phyloP scores from a whole-genome alignment of 2,329 filamentous ascomycete genomes.

The Tolypocladium cylindrosporum region DNA sequence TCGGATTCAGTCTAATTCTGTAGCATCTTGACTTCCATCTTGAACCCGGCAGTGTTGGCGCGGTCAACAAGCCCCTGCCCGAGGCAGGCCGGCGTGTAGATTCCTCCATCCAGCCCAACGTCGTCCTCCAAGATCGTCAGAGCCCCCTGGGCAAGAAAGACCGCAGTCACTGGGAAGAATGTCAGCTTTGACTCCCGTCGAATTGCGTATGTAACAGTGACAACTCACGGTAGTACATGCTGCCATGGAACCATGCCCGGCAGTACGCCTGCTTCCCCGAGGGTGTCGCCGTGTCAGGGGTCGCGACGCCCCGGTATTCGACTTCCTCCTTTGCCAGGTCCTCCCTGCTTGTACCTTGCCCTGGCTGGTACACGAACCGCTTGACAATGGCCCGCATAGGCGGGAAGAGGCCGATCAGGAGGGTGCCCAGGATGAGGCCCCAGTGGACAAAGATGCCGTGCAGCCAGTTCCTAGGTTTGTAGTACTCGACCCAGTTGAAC shows the following conservation, averaged over 20 bases:
- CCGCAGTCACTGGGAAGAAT: constrained; percentile 46
- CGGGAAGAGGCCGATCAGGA: constrained; percentile 34
- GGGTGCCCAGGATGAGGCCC: constrained; percentile 28
- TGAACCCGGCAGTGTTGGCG: constrained; percentile 50
- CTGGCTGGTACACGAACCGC: constrained; percentile 39
- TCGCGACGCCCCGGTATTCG: constrained; percentile 54
- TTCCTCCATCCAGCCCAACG: constrained; percentile 50
- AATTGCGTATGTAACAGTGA: not conserved
- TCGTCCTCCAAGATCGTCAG: constrained; percentile 55
- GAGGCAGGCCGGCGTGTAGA: constrained; percentile 63
- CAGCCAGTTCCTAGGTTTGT: constrained; percentile 38
- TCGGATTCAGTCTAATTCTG: not conserved
- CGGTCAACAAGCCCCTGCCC: constrained; percentile 58
- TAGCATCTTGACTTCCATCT: constrained; percentile 41
- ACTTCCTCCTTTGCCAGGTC: constrained; percentile 46
- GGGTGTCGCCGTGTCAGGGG: constrained; percentile 41
- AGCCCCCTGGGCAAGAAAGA: constrained; percentile 55
- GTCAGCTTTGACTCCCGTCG: not conserved
- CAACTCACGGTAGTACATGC: constrained; percentile 53
- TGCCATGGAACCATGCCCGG: constrained; percentile 46
- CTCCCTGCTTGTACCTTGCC: constrained; percentile 43
- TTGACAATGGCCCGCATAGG: constrained; percentile 35
- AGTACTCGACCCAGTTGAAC: constrained; percentile 48
- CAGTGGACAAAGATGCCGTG: constrained; percentile 41
- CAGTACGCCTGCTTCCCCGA: constrained; percentile 40